A percentile compares a stretch with the other conserved stretches of the same genome.
Conservation (phyloP, 352 stramenopile species). For the Aphanomyces astaci region DNA sequence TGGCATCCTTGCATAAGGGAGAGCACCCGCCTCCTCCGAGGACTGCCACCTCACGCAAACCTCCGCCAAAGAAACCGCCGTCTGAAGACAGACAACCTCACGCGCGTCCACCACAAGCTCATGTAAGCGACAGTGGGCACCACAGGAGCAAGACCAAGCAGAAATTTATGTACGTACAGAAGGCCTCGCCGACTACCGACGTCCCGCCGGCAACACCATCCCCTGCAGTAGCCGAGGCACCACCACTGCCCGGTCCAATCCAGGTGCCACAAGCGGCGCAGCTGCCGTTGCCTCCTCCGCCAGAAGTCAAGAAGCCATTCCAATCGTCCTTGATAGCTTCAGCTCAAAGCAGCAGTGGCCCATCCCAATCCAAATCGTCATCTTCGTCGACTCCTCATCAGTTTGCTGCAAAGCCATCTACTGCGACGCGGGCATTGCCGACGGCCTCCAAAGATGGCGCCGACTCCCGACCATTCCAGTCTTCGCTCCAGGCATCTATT, state of each 20-base stretch:
- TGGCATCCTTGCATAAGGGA: not conserved
- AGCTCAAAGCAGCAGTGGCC: not conserved
- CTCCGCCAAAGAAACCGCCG: not conserved
- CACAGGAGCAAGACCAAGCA: not conserved
- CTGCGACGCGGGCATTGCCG: too few species aligned
- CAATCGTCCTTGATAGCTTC: conserved; percentile 35
- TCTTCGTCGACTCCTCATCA: not conserved
- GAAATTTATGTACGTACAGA: not conserved
- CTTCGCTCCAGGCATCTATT: not conserved
- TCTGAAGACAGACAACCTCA: not conserved
- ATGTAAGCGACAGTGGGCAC: not conserved
- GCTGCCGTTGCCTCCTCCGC: too few species aligned
- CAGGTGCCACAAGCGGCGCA: too few species aligned
- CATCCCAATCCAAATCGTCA: not conserved
- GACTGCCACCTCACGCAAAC: conserved; percentile 11
- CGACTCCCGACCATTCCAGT: not conserved
- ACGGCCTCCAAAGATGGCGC: too few species aligned
- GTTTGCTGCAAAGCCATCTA: not conserved
- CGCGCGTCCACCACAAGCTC: not conserved
- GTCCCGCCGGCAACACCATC: not conserved
- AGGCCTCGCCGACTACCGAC: not conserved
- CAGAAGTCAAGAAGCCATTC: conserved; percentile 19
- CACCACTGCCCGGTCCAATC: too few species aligned
- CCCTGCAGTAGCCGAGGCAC: not conserved
- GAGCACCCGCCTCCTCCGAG: conserved; percentile 1